These are phyloP conservation scores for Clitopilus hobsonii DNA, from an alignment of 768 basidiomycete genomes.

Conservation along the genomic window DNA sequence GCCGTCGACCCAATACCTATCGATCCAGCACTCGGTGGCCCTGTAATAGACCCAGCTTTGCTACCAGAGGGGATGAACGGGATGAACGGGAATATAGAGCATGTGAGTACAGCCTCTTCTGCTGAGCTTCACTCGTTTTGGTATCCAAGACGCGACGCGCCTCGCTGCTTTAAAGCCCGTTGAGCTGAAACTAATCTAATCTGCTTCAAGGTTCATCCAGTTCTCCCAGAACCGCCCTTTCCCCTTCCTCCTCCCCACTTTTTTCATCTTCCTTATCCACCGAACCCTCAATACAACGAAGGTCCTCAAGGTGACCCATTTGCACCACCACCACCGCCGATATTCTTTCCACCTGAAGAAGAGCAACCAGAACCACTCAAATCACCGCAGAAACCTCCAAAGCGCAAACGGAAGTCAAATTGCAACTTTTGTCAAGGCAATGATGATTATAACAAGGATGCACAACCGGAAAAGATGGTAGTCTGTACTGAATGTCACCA, in stretches of 20 bases:
- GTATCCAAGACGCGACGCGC: constrained; percentile 62
- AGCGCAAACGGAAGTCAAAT: constrained; percentile 43
- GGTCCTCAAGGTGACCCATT: constrained; percentile 84
- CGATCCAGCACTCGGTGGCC: constrained; percentile 66
- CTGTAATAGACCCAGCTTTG: constrained; percentile 51
- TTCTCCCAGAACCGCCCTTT: constrained; percentile 16
- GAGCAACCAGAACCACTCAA: constrained; percentile 34
- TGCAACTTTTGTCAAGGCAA: constrained; percentile 81
- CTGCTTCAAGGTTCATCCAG: constrained; percentile 21
- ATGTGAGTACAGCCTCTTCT: constrained; percentile 35
- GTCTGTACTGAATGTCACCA: constrained; percentile 80
- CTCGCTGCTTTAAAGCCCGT: constrained; percentile 31
- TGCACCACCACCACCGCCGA: constrained; percentile 54
- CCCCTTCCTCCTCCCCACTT: constrained; percentile 17
- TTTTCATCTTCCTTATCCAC: constrained; percentile 25
- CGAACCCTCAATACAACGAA: constrained; percentile 55
- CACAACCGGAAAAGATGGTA: constrained; percentile 62
- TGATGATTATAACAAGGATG: constrained; percentile 51
- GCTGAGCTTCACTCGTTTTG: constrained; percentile 9
- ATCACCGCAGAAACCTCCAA: constrained; percentile 37
- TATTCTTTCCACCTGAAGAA: constrained; percentile 46
- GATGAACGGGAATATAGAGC: constrained; percentile 16
- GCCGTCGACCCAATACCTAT: constrained; percentile 64
- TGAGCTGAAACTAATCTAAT: constrained; percentile 16
- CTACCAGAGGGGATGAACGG: constrained; percentile 21